phyloP scores from a whole-genome alignment of 352 stramenopile genomes.

The Pythium rishiriense region DNA sequence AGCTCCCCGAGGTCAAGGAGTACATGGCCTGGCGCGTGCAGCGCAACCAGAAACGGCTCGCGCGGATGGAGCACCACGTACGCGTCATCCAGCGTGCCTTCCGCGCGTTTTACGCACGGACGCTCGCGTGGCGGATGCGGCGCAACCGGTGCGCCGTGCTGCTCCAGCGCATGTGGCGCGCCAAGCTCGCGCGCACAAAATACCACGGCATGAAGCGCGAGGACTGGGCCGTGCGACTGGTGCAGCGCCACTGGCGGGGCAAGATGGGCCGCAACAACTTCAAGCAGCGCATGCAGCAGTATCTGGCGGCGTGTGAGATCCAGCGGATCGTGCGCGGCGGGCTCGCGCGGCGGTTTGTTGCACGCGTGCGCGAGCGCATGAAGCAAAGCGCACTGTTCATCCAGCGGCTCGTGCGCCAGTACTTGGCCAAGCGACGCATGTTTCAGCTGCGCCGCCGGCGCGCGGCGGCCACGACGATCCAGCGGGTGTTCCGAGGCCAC shows the following conservation, averaged over 20 bases:
- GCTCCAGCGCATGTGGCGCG: slow-evolving; percentile 90
- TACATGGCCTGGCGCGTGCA: slow-evolving; percentile 96
- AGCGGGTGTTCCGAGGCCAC: slow-evolving; percentile 90
- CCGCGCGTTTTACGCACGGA: slow-evolving; percentile 86
- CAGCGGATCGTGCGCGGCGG: slow-evolving; percentile 87
- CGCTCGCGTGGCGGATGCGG: slow-evolving; percentile 71
- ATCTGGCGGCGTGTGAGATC: slow-evolving; percentile 80
- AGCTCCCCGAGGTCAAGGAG: slow-evolving; percentile 89
- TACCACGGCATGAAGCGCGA: slow-evolving; percentile 81
- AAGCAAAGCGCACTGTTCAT: slow-evolving; percentile 66
- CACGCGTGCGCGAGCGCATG: slow-evolving; percentile 47
- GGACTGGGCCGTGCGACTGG: slow-evolving; percentile 88
- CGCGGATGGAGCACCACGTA: slow-evolving; percentile 83
- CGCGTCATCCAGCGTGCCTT: slow-evolving; percentile 89
- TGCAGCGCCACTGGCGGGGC: slow-evolving; percentile 92
- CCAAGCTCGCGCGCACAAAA: slow-evolving; percentile 71
- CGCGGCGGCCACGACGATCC: slow-evolving; percentile 75
- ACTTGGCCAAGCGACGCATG: slow-evolving; percentile 51
- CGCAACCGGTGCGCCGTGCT: slow-evolving; percentile 73
- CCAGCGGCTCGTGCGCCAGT: slow-evolving; percentile 77
- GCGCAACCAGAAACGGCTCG: slow-evolving; percentile 92
- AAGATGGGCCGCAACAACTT: slow-evolving; percentile 85
- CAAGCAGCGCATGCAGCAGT: slow-evolving; percentile 69
- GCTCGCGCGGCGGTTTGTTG: slow-evolving; percentile 60
- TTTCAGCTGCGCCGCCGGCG: slow-evolving; percentile 47